Conservation (phyloP, 306 rosid species). For the Vigna nakashimae region DNA sequence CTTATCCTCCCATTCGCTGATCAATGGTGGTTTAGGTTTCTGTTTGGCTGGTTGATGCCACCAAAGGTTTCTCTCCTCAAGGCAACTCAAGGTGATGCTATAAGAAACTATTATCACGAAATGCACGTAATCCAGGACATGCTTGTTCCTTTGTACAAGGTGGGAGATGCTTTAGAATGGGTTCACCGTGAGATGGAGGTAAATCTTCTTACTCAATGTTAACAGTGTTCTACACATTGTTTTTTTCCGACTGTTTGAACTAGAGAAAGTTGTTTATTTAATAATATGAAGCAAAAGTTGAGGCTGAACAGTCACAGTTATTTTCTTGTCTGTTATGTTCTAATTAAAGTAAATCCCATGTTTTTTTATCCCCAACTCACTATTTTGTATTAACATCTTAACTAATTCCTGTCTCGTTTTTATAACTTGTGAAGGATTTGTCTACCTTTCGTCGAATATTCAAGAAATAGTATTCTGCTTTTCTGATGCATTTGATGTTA, state of each 20-base stretch:
- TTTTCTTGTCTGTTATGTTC: slow-evolving; percentile 32
- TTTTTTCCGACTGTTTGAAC: neutral
- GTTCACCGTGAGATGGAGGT: slow-evolving; percentile 98
- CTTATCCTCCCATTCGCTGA: slow-evolving; percentile 97
- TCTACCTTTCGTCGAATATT: neutral
- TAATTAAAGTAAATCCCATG: neutral
- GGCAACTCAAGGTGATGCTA: slow-evolving; percentile 98
- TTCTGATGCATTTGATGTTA: neutral
- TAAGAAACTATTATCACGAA: slow-evolving; percentile 95
- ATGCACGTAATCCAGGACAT: slow-evolving; percentile 97
- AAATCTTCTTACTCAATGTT: slow-evolving; percentile 38
- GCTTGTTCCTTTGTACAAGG: slow-evolving; percentile 93
- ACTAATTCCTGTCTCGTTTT: neutral
- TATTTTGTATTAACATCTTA: neutral
- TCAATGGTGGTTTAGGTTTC: slow-evolving; percentile 90
- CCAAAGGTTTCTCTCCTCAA: slow-evolving; percentile 96
- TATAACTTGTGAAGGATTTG: neutral
- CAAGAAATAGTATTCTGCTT: neutral
- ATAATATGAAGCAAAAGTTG: neutral
- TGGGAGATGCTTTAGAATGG: slow-evolving; percentile 96
- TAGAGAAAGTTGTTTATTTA: neutral
- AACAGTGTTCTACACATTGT: neutral
- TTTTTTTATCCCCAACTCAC: neutral
- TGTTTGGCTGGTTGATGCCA: slow-evolving; percentile 98
- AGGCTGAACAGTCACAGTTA: slow-evolving; percentile 2